These are phyloP conservation scores for Podospora conica DNA, from an alignment of 495 filamentous ascomycete species.

Conservation along the genomic window DNA sequence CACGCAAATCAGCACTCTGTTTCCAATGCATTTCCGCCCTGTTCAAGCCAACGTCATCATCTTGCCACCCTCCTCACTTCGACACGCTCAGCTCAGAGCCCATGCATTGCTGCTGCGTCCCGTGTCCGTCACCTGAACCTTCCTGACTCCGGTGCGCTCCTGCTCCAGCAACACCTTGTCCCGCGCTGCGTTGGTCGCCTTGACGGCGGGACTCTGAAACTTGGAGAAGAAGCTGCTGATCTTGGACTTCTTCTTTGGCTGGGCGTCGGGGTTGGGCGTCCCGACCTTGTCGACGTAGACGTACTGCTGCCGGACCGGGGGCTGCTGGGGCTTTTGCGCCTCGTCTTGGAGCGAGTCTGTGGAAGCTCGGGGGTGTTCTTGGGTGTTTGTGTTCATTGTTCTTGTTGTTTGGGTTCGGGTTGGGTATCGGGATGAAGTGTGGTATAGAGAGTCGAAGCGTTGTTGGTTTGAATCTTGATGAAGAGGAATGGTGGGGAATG, in stretches of 20 bases:
- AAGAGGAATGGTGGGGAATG: neutral
- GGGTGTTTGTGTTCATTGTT: neutral
- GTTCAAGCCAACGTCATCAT: neutral
- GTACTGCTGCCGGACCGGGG: conserved; percentile 1
- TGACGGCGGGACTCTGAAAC: conserved; percentile 19
- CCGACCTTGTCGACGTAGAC: conserved; percentile 2
- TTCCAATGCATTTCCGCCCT: neutral
- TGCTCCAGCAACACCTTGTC: conserved; percentile 11
- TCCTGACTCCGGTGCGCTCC: conserved; percentile 13
- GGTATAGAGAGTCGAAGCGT: neutral
- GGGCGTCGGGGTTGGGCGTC: conserved; percentile 10
- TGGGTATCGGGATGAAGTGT: neutral
- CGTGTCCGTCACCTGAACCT: neutral
- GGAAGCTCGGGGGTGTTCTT: neutral
- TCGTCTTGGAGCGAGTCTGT: neutral
- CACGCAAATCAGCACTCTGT: neutral
- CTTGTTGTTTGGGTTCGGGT: neutral
- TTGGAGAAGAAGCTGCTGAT: conserved; percentile 16
- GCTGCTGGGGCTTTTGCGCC: neutral
- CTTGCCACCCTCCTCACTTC: neutral
- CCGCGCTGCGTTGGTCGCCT: conserved; percentile 1
- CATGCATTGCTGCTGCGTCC: conserved; percentile 6
- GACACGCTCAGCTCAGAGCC: neutral
- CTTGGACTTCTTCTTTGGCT: conserved; percentile 15
- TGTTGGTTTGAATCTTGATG: neutral